These are phyloP conservation scores for Linnemannia exigua DNA, from an alignment of 192 early-diverging fungal species.

Conservation along the genomic window DNA sequence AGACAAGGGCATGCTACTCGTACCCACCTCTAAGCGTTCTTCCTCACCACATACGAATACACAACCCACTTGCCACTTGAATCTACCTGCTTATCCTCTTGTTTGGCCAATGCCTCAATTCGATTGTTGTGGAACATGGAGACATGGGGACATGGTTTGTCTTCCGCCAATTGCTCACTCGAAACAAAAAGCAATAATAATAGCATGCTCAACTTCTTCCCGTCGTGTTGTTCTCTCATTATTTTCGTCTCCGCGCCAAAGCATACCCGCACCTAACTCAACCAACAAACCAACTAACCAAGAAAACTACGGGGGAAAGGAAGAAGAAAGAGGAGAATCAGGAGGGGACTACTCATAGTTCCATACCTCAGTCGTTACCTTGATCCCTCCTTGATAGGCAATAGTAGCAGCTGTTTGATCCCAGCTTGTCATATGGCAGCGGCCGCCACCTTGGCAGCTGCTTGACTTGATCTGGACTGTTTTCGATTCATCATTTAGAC, in stretches of 20 bases:
- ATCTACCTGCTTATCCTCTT: not conserved
- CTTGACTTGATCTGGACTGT: not conserved
- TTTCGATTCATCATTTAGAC: not conserved
- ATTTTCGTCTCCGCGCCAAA: no score
- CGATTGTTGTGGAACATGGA: not conserved
- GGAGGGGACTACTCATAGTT: not conserved
- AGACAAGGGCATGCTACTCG: not conserved
- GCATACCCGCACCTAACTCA: not conserved
- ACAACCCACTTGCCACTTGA: no score
- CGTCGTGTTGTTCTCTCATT: not conserved
- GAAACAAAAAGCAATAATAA: constrained; percentile 11
- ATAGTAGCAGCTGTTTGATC: not conserved
- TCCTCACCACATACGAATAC: no score
- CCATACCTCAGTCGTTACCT: no score
- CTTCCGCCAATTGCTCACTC: constrained; percentile 3
- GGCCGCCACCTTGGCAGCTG: not conserved
- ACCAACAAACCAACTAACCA: not conserved
- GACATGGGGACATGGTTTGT: constrained; percentile 7
- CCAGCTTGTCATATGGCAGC: not conserved
- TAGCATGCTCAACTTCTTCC: constrained; percentile 11
- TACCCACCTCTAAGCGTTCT: not conserved
- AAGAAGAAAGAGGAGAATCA: not conserved
- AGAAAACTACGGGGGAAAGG: not conserved
- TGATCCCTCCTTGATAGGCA: not conserved
- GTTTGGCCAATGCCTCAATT: not conserved